phyloP scores from a whole-genome alignment of 2,329 filamentous ascomycete species.

The Aureobasidium melanogenum region DNA sequence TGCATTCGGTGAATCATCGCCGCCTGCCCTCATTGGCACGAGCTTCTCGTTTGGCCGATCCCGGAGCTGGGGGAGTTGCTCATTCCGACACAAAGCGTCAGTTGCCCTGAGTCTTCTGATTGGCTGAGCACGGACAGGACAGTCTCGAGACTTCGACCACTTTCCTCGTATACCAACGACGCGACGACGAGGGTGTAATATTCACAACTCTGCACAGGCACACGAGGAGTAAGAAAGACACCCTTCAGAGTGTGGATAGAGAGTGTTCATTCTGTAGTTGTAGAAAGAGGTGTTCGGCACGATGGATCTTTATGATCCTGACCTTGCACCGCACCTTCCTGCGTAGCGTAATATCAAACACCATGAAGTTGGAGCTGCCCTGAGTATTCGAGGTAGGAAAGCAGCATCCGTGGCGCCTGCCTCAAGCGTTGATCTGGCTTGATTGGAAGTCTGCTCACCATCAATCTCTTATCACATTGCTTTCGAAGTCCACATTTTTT shows the following conservation, averaged over 20 bases:
- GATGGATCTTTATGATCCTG: background rate
- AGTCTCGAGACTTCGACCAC: background rate
- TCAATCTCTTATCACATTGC: background rate
- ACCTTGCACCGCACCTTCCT: background rate
- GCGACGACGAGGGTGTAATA: background rate
- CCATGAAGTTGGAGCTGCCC: background rate
- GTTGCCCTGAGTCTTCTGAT: background rate
- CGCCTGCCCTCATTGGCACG: background rate
- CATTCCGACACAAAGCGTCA: conserved; percentile 6
- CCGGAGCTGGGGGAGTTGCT: background rate
- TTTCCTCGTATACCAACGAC: background rate
- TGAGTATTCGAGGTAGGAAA: background rate
- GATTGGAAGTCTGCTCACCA: background rate
- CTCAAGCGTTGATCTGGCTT: background rate
- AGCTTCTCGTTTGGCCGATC: background rate
- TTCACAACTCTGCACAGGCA: background rate
- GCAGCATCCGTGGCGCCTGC: background rate
- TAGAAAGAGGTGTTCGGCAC: background rate
- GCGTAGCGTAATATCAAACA: background rate
- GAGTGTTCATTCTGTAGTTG: background rate
- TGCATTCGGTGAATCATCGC: conserved; percentile 6
- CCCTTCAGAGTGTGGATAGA: background rate
- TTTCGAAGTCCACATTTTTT: background rate
- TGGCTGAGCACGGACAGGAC: background rate
- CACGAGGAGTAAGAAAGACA: background rate